Percentiles rank a stretch among this genome's conserved stretches.
These are phyloP conservation scores for Kwoniella shivajii DNA, from an alignment of 1,284 basidiomycete species.

Conservation along the genomic window DNA sequence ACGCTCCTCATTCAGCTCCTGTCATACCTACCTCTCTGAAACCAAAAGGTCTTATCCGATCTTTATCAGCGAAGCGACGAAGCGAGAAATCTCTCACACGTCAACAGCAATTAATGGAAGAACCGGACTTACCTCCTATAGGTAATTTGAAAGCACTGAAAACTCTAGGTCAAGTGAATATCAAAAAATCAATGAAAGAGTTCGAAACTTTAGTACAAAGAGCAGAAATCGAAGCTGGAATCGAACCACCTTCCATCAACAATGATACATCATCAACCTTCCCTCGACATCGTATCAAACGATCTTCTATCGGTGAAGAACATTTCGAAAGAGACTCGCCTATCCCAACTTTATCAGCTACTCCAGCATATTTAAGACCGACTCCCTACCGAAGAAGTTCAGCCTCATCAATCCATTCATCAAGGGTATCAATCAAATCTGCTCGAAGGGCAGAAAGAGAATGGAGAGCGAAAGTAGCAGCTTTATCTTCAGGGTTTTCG, in stretches of 20 bases:
- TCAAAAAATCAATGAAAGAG: constrained; percentile 2
- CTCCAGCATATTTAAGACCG: neutral
- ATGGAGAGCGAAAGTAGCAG: constrained; percentile 41
- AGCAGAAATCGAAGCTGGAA: constrained; percentile 9
- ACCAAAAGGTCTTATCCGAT: constrained; percentile 4
- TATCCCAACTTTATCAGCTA: neutral
- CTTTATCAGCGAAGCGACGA: constrained; percentile 7
- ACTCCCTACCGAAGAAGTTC: neutral
- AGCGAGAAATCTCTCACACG: neutral
- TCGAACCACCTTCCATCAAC: neutral
- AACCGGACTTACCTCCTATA: constrained; percentile 1
- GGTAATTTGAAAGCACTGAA: constrained; percentile 4
- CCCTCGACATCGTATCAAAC: neutral
- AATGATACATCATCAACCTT: neutral
- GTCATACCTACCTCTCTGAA: neutral
- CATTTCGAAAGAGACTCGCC: constrained; percentile 1
- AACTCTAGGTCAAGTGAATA: neutral
- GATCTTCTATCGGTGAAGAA: neutral
- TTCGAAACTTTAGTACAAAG: constrained; percentile 11
- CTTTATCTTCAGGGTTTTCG: constrained; percentile 17
- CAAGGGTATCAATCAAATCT: constrained; percentile 19
- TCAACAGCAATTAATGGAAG: no score
- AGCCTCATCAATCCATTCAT: constrained; percentile 9
- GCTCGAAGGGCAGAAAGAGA: constrained; percentile 33
- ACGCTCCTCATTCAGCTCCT: constrained; percentile 18